phyloP scores from a whole-genome alignment of 2,329 filamentous ascomycete genomes.

The Moelleriella libera region DNA sequence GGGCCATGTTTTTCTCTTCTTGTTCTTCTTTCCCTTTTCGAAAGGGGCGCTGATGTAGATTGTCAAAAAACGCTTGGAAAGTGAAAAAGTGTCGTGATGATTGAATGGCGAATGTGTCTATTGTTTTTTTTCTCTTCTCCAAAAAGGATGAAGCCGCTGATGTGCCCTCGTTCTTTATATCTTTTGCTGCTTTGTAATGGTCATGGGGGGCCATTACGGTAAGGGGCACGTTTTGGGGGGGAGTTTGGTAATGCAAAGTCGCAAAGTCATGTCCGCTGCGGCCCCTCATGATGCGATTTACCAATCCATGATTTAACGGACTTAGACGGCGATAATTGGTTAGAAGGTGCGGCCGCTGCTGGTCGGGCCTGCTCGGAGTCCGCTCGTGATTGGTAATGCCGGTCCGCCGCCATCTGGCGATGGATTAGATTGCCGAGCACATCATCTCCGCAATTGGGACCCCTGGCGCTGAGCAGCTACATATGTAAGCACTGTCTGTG shows the following conservation, averaged over 20 bases:
- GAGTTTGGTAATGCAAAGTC: too few species aligned
- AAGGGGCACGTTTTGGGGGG: too few species aligned
- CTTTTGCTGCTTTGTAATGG: too few species aligned
- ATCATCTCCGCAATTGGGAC: neutral
- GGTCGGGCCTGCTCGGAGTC: neutral
- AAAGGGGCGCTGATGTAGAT: neutral
- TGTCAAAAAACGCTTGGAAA: neutral
- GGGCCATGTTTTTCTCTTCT: neutral
- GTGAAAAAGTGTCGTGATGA: neutral
- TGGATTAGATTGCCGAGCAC: neutral
- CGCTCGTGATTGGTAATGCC: neutral
- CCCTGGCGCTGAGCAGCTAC: too few species aligned
- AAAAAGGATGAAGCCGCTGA: too few species aligned
- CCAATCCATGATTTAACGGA: neutral
- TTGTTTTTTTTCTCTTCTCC: too few species aligned
- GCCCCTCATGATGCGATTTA: neutral
- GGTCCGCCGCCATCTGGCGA: neutral
- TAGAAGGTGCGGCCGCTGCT: neutral
- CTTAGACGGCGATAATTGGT: neutral
- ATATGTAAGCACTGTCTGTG: too few species aligned
- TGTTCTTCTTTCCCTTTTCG: too few species aligned
- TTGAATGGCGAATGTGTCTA: too few species aligned
- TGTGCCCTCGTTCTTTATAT: too few species aligned
- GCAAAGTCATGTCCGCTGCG: too few species aligned
- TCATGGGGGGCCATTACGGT: too few species aligned